Evolutionary conservation across 352 stramenopile genomes (phyloP).

Genomic region (Pythium volutum): DNA sequence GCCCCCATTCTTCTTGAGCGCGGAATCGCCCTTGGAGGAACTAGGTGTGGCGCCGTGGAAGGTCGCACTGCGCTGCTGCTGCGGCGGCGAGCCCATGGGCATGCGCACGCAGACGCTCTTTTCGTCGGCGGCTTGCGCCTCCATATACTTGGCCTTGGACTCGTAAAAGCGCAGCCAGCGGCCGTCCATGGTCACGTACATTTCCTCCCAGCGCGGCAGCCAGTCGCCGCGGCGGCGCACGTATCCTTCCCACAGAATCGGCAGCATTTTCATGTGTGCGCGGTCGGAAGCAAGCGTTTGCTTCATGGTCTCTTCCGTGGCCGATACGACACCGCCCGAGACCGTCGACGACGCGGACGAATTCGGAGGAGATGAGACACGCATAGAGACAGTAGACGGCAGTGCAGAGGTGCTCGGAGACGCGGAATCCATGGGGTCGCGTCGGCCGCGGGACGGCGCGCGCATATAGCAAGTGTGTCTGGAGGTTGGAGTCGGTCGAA

Average conservation of each 20-base stretch:
- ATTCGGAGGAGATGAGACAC: conserved; percentile 3
- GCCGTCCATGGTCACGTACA: conserved; percentile 64
- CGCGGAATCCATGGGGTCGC: background rate
- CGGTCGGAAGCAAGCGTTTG: conserved; percentile 27
- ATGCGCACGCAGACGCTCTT: conserved; percentile 19
- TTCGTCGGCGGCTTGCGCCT: conserved; percentile 40
- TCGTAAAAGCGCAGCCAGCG: conserved; percentile 63
- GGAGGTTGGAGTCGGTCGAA: background rate
- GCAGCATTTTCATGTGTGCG: conserved; percentile 56
- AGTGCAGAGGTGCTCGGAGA: background rate
- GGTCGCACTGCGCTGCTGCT: conserved; percentile 19
- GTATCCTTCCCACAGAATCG: conserved; percentile 62
- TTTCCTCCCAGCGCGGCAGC: conserved; percentile 74
- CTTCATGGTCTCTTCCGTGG: conserved; percentile 39
- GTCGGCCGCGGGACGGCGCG: background rate
- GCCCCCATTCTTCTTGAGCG: background rate
- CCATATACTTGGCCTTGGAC: conserved; percentile 53
- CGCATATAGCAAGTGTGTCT: background rate
- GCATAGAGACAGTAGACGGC: conserved; percentile 4
- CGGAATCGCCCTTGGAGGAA: background rate
- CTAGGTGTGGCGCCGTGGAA: conserved; percentile 5
- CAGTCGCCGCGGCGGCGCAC: conserved; percentile 74
- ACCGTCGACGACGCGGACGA: conserved; percentile 1
- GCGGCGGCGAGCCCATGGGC: conserved; percentile 30
- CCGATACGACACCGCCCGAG: conserved; percentile 4